Conservation (phyloP, 257 asterid genomes). For the Ophiorrhiza pumila region DNA sequence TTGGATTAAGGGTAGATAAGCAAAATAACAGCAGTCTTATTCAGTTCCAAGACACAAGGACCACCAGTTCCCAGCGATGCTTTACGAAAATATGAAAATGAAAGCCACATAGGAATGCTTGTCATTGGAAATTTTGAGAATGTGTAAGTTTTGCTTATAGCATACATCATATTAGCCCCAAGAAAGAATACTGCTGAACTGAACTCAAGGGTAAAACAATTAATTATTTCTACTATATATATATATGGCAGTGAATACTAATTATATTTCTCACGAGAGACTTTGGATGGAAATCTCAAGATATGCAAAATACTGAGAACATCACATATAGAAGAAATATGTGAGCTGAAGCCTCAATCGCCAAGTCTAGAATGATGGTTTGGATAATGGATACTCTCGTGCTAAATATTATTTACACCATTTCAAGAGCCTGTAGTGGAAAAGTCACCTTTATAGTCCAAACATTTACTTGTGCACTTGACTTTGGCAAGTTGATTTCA, state of each 20-base stretch:
- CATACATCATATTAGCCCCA: neutral
- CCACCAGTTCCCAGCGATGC: no score
- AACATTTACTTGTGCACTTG: slow-evolving; percentile 1
- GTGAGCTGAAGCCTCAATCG: slow-evolving; percentile 5
- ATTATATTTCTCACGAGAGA: slow-evolving; percentile 3
- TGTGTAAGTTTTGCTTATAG: no score
- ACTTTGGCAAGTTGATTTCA: neutral
- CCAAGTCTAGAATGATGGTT: neutral
- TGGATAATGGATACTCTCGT: neutral
- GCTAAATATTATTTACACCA: slow-evolving; percentile 1
- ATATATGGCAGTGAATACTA: neutral
- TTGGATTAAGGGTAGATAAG: no score
- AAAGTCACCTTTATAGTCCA: slow-evolving; percentile 13
- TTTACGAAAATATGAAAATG: neutral
- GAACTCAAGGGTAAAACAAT: neutral
- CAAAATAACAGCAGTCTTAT: no score
- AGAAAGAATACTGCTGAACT: neutral
- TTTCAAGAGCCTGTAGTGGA: neutral
- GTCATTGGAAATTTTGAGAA: neutral
- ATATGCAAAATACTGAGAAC: slow-evolving; percentile 10
- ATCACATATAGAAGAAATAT: neutral
- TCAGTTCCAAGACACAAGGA: no score
- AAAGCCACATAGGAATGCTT: neutral
- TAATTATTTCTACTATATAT: neutral
- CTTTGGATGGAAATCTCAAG: neutral